phyloP scores from a whole-genome alignment of 768 basidiomycete species.

The Pisolithus orientalis region DNA sequence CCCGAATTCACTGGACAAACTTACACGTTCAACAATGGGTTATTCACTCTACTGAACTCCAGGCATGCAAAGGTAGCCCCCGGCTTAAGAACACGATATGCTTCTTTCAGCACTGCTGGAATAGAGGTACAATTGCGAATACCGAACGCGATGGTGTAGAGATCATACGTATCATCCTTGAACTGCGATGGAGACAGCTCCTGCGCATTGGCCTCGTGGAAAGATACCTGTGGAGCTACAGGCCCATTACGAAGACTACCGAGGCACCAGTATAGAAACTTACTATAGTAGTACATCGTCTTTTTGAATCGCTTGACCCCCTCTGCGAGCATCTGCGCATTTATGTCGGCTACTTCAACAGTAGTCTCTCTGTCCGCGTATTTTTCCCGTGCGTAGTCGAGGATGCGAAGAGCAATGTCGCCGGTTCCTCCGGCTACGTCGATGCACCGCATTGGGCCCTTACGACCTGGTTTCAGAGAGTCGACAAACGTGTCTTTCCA shows the following conservation, averaged over 20 bases:
- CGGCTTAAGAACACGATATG: constrained; percentile 90
- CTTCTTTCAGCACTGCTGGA: constrained; percentile 80
- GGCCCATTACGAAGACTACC: constrained; percentile 1
- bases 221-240: constrained; percentile 85
- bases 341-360: constrained; percentile 91
- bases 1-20: constrained; percentile 25
- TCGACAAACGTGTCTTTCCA: constrained; percentile 94
- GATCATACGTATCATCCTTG: constrained; percentile 77
- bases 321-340: constrained; percentile 91
- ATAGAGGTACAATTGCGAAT: constrained; percentile 96
- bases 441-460: constrained; percentile 72
- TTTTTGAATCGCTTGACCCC: constrained; percentile 87
- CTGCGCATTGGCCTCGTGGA: constrained; percentile 93
- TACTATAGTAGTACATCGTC: constrained; percentile 98
- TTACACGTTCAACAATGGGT: constrained; percentile 81
- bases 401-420: constrained; percentile 90
- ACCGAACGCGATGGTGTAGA: constrained; percentile 98
- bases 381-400: constrained; percentile 85
- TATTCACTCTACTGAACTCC: constrained; percentile 90
- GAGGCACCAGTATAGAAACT: constrained; percentile 20
- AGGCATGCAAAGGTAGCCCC: constrained; percentile 94
- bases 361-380: constrained; percentile 85
- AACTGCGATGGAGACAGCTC: constrained; percentile 61
- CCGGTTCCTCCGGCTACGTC: constrained; percentile 98
- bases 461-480: constrained; percentile 66